These are phyloP conservation scores for Geotrichum phurueaensis DNA, from an alignment of 1,139 yeast species.

Conservation along the genomic window DNA sequence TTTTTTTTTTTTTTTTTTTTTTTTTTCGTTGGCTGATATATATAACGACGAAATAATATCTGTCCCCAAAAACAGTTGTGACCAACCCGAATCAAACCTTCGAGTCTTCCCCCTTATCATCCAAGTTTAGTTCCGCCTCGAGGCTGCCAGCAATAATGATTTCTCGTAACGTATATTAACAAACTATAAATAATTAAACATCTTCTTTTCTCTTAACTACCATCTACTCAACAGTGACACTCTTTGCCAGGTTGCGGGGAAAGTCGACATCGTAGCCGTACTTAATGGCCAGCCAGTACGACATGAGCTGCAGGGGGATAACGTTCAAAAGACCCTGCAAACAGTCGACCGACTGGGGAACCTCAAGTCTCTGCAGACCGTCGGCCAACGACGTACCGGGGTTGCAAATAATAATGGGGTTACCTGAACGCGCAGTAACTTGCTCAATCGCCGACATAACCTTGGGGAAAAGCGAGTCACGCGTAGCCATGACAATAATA, in stretches of 20 bases:
- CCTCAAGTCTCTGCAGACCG: constrained; percentile 57
- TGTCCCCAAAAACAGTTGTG: neutral
- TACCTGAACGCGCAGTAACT: constrained; percentile 95
- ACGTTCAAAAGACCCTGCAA: constrained; percentile 94
- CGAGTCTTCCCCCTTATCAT: neutral
- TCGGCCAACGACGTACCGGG: constrained; percentile 62
- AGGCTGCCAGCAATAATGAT: neutral
- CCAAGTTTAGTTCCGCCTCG: too few relatives aligned
- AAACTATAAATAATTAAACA: neutral
- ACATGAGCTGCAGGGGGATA: constrained; percentile 90
- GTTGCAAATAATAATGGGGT: constrained; percentile 89
- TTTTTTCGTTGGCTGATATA: too few relatives aligned
- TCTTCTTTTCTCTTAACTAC: neutral
- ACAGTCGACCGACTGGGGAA: constrained; percentile 95
- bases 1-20: too few relatives aligned
- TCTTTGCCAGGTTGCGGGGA: constrained; percentile 97
- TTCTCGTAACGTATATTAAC: neutral
- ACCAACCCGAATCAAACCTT: neutral
- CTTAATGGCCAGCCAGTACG: constrained; percentile 94
- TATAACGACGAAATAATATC: neutral
- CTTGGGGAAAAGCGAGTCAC: constrained; percentile 94
- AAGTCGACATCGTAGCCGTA: constrained; percentile 96
- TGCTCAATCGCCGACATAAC: constrained; percentile 94
- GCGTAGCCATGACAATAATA: constrained; percentile 93
- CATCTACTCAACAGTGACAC: constrained; percentile 83